Base-by-base conservation (phyloP, 108 stramenopile genomes). In the Nannochloropsis gaditana region DNA sequence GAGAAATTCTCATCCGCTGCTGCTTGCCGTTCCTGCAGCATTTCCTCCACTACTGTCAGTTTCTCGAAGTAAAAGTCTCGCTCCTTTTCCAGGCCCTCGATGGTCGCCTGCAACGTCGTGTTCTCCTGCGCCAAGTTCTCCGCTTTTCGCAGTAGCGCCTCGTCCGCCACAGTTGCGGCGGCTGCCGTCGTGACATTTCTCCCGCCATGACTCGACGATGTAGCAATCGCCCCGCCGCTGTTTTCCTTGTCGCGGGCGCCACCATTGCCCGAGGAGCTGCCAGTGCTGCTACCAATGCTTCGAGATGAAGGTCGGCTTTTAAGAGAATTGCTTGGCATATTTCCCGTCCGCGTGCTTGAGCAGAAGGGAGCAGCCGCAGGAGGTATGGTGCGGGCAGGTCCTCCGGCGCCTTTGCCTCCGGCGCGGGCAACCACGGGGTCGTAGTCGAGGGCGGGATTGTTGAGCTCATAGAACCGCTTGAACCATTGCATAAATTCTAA, bases 31-130 rank as follows among this genome's bases (percentile, higher is more conserved):
- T 81, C 84, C 87, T 87, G 87, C 9, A 87, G 80, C 41, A 87
- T 82, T 1, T 80, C 79, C 45, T 87, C 87, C 6, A 98, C 91
- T 43, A 94, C 95, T 44, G 96, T 88, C 42, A 99, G 91, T 89
- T 99, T 99, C 41, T 95, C 93, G 87, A 97, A 98, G 90, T 99
- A 99, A 86, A 98, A 99, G 85, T 99, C 96, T 44, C 93, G 82
- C 89, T 93, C 93, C 80, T 85, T 94, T 82, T 96, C 95, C 3
- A 94, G 80, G 5, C 92, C 94, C 41, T 87, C 85, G 11, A 95
- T 83, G 15, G 92, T 86, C 45, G 90, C 89, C 83, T 94, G 91
- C 1, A 92, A 73, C 83, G 93, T 93, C n/a, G 90, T 84, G 3
- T 90, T 45, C 80, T 59, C 87, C 86, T 84, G 87, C 21, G 1